Evolutionary conservation across 2,329 filamentous ascomycete species (phyloP).

Genomic region (Aspergillus sp.): DNA sequence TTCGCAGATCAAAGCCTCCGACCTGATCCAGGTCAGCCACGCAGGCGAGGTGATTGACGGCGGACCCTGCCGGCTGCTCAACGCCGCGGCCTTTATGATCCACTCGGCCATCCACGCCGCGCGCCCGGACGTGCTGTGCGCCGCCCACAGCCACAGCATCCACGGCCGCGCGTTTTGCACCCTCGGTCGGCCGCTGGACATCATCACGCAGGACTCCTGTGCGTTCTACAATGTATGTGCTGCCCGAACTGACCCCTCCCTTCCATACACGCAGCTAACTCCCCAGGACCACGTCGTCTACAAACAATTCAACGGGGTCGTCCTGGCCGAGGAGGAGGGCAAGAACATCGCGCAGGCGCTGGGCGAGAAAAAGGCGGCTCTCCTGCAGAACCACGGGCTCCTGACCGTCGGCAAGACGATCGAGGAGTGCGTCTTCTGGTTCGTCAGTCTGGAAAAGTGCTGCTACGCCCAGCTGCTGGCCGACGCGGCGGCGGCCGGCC

Average conservation of each 20-base stretch:
- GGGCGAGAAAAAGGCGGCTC: conserved; percentile 51
- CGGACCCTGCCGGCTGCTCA: conserved; percentile 49
- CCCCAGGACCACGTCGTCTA: conserved; percentile 52
- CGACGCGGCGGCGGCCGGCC: conserved; percentile 54
- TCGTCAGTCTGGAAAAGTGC: conserved; percentile 53
- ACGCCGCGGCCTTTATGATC: conserved; percentile 53
- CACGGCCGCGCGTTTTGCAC: conserved; percentile 48
- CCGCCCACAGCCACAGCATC: conserved; percentile 56
- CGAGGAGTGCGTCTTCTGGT: conserved; percentile 56
- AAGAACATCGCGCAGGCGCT: conserved; percentile 50
- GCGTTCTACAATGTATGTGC: conserved; percentile 41
- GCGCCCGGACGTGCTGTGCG: conserved; percentile 55
- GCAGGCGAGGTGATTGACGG: conserved; percentile 63
- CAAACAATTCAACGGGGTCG: conserved; percentile 53
- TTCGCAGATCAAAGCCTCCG: conserved; percentile 61
- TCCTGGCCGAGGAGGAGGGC: conserved; percentile 55
- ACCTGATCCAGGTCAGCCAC: conserved; percentile 66
- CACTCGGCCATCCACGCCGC: conserved; percentile 55
- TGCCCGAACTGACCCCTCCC: neutral
- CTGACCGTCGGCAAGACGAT: conserved; percentile 51
- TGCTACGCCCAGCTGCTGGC: conserved; percentile 54
- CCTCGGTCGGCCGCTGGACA: conserved; percentile 43
- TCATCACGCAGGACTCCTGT: conserved; percentile 47
- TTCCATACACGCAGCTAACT: neutral
- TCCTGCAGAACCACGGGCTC: conserved; percentile 56